These are phyloP conservation scores for Cornus florida DNA, from an alignment of 148 eudicot species.

Conservation along the genomic window DNA sequence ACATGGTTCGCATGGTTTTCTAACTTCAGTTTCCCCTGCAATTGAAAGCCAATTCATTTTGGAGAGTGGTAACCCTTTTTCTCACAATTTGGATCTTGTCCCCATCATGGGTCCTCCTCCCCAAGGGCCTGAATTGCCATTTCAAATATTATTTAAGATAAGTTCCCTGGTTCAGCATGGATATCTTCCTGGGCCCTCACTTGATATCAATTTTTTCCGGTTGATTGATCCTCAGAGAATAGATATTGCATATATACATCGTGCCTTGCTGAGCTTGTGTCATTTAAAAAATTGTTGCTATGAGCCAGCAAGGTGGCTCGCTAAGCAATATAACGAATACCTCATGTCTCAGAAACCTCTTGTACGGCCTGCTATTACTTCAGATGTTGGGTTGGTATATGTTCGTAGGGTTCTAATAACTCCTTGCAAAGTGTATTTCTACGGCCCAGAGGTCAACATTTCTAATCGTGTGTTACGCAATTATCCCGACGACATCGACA, in stretches of 20 bases:
- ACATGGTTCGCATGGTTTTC: conserved; percentile 6
- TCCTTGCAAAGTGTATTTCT: conserved; percentile 65
- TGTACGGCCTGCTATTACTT: conserved; percentile 35
- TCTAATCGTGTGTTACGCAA: conserved; percentile 69
- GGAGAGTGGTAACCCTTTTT: conserved; percentile 22
- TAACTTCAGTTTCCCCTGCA: conserved; percentile 41
- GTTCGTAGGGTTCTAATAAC: conserved; percentile 64
- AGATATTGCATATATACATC: conserved; percentile 38
- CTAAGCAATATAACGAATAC: conserved; percentile 38
- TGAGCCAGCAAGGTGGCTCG: conserved; percentile 59
- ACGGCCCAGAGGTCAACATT: conserved; percentile 76
- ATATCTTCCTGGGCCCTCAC: conserved; percentile 60
- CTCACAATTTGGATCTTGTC: conserved; percentile 41
- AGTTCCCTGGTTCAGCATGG: conserved; percentile 63
- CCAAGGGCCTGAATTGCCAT: conserved; percentile 44
- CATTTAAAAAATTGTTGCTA: conserved; percentile 66
- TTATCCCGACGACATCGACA: conserved; percentile 44
- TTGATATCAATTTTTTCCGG: conserved; percentile 40
- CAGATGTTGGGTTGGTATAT: conserved; percentile 63
- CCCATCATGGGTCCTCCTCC: conserved; percentile 51
- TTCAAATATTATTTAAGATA: conserved; percentile 50
- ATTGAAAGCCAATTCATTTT: conserved; percentile 27
- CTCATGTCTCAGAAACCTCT: conserved; percentile 32
- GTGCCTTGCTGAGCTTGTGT: conserved; percentile 50
- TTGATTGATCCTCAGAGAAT: conserved; percentile 1